Base-by-base conservation (phyloP, 768 basidiomycete genomes). In the Mycena venus region DNA sequence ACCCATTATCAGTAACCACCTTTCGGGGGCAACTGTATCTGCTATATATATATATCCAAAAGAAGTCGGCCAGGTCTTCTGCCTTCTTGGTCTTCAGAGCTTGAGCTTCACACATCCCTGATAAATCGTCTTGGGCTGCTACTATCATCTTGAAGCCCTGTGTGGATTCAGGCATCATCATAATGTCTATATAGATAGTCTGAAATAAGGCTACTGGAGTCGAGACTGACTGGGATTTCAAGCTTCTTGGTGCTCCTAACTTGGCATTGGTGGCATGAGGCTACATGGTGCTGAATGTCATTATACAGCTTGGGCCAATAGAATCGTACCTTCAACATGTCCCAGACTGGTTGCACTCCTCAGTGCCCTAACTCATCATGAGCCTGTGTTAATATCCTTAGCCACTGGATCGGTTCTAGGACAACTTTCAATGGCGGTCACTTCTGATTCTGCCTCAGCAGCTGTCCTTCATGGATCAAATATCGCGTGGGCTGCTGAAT, bases 1-100 rank as follows among this genome's bases (percentile, higher is more conserved):
- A 21, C 7, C 84, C 81, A 67, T 84, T 84, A 56, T 84, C 83
- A 3, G 83, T 83, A 2, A 78, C 71, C n/a, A n/a, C n/a, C n/a
- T n/a, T n/a, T n/a, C n/a, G n/a, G n/a, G n/a, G n/a, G n/a, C n/a
- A n/a, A n/a, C 4, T 83, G 69, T 15, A 51, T 75, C 8, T 82
- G 68, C n/a, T n/a, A n/a, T n/a, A n/a, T n/a, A n/a, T n/a, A n/a
- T n/a, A 0, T 68, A 75, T 31, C 84, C 83, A 83, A 4, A 85
- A 78, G 63, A 85, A 85, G 9, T 77, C 74, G 11, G 77, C 78
- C 0, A 85, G 38, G 1, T 59, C 29, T 14, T 73, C 40, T 0
- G 82, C 72, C 1, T 61, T 74, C 9, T 58, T 69, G 0, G 53
- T 53, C 8, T 61, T 25, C 11, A 85, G n/a, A 0, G 82, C 77